A percentile compares a stretch with the other conserved stretches of the same genome.
These are phyloP conservation scores for Lipomyces lipofer DNA, from an alignment of 805 yeast genomes.

Conservation along the genomic window DNA sequence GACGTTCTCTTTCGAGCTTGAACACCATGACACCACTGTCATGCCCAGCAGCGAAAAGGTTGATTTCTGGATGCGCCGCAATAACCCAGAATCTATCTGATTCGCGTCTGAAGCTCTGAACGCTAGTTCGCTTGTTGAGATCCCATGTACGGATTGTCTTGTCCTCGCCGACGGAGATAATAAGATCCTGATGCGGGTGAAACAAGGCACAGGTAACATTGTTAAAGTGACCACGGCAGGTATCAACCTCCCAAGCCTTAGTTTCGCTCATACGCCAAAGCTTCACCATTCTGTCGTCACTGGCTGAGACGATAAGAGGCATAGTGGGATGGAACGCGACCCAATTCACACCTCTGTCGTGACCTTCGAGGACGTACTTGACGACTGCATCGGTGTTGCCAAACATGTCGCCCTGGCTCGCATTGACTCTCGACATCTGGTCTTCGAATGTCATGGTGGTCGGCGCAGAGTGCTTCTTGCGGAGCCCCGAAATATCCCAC, in stretches of 20 bases:
- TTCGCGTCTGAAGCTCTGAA: conserved; percentile 91
- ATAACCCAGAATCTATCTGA: conserved; percentile 93
- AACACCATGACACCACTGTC: conserved; percentile 98
- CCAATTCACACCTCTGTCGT: conserved; percentile 98
- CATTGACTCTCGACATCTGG: conserved; percentile 52
- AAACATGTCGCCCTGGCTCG: conserved; percentile 66
- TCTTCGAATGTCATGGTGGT: conserved; percentile 43
- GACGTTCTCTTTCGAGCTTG: conserved; percentile 96
- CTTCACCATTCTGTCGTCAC: conserved; percentile 93
- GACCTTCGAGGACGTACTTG: conserved; percentile 95
- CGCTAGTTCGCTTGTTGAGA: conserved; percentile 86
- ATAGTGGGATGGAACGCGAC: conserved; percentile 96
- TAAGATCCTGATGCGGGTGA: conserved; percentile 91
- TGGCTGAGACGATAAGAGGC: conserved; percentile 92
- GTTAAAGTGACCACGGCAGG: conserved; percentile 96
- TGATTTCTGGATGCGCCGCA: conserved; percentile 84
- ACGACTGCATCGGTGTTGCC: conserved; percentile 93
- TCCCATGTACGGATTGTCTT: conserved; percentile 97
- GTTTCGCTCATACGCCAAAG: conserved; percentile 97
- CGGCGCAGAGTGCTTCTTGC: conserved; percentile 91
- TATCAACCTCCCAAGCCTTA: conserved; percentile 98
- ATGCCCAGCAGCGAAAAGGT: conserved; percentile 90
- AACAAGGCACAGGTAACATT: conserved; percentile 85
- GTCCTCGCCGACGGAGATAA: conserved; percentile 92
- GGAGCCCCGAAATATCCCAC: conserved; percentile 95